Conservation (phyloP, 257 asterid genomes). For the Ophiorrhiza pumila region DNA sequence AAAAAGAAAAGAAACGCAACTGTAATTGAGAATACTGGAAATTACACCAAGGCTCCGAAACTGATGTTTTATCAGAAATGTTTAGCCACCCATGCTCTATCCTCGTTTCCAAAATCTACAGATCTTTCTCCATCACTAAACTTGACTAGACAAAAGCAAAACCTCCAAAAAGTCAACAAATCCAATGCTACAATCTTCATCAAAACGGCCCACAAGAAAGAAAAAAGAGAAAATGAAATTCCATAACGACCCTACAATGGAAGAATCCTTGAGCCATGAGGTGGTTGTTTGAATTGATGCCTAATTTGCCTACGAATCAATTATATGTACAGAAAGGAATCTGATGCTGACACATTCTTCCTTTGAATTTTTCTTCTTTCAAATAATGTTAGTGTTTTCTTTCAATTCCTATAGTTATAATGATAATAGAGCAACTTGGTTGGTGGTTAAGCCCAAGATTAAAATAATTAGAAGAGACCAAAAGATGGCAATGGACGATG, state of each 20-base stretch:
- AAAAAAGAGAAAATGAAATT: background rate
- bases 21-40: background rate
- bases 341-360: background rate
- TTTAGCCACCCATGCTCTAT: constrained; percentile 19
- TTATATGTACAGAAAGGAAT: constrained; percentile 16
- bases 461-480: constrained; percentile 47
- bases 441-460: constrained; percentile 39
- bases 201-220: constrained; percentile 18
- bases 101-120: background rate
- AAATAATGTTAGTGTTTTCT: constrained; percentile 6
- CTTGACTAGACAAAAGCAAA: constrained; percentile 2
- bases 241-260: background rate
- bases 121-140: constrained; percentile 8
- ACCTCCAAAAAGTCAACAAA: constrained; percentile 15
- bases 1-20: background rate
- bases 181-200: background rate
- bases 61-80: constrained; percentile 20
- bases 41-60: constrained; percentile 10
- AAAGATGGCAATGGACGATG: constrained; percentile 37
- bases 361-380: background rate
- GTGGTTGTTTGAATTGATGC: background rate
- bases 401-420: constrained; percentile 23
- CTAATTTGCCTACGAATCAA: background rate
- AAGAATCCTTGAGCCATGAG: background rate
- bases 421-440: constrained; percentile 39